Evolutionary conservation across 768 basidiomycete genomes (phyloP), one percentile per base, ranked within the genome.

Genomic region (Brasilioporus rufonigricans): DNA sequence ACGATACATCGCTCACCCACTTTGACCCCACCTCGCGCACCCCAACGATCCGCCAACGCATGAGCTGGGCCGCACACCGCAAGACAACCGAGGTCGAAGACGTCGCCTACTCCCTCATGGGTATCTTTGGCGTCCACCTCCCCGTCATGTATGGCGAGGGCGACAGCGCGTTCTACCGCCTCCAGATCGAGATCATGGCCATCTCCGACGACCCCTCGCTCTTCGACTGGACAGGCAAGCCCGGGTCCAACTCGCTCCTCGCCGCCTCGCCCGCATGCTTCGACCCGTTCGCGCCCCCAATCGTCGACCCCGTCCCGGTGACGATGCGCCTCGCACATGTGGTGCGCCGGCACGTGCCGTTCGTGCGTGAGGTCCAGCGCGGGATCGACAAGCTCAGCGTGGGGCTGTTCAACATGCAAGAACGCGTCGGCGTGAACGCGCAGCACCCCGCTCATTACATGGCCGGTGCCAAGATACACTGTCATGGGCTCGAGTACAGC

Each of bases 121-220:
- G 66, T 14, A 52, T 70, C 43, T 65, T 70, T 27, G 56, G 61
- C 31, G 64, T 68, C 19, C 56, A 62, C 39, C 52, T 70, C 43
- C 60, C 70, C 13, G 62, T 70, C 41, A 56, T 61, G 58, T 70
- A 71, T 39, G 70, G 70, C 29, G 70, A 66, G 32, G 66, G 63
- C 26, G 53, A 50, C 8, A 43, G 60, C 14, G 69, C 69, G 10
- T 71, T 71, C 18, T 44, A 27, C 32, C 60, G 69, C 23, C 62
- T 71, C 32, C 67, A 67, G 52, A 56, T 58, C 50, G 66, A 64
- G 24, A 65, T 67, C 48, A 69, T 67, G 67, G 41, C 51, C 4
- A 55, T 32, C 7, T 61, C 65, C 1, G 64, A 61, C 12, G 65
- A 66, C 19, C 38, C 59, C 19, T 58, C 64, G 8, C 53, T 66